Conservation (phyloP, 805 yeast genomes). For the Saturnispora mendoncae region DNA sequence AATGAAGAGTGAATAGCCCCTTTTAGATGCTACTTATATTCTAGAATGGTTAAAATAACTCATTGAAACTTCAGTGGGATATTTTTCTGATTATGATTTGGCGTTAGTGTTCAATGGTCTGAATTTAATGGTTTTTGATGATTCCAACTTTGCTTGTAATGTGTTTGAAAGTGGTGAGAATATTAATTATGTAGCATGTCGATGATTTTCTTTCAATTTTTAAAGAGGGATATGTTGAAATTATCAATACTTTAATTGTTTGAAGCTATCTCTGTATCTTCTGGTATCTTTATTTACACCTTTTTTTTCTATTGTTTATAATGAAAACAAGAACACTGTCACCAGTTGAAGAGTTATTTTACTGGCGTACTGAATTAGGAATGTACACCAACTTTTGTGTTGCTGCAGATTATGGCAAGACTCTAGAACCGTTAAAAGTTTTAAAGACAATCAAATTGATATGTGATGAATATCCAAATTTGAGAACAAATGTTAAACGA, state of each 20-base stretch:
- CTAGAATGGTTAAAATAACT: slow-evolving; percentile 5
- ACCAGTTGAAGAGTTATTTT: slow-evolving; percentile 9
- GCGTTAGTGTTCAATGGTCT: slow-evolving; percentile 10
- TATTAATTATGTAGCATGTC: background rate
- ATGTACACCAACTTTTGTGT: slow-evolving; percentile 10
- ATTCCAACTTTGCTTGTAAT: background rate
- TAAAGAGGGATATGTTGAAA: background rate
- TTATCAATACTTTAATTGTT: background rate
- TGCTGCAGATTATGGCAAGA: slow-evolving; percentile 6
- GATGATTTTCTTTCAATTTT: slow-evolving; percentile 3
- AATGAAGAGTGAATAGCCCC: no score
- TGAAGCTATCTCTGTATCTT: background rate
- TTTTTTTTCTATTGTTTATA: background rate
- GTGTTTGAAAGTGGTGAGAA: background rate
- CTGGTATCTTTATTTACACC: background rate
- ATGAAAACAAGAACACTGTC: slow-evolving; percentile 5
- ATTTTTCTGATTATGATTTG: background rate
- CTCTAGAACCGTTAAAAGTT: slow-evolving; percentile 1
- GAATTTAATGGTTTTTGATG: slow-evolving; percentile 9
- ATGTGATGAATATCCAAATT: slow-evolving; percentile 7
- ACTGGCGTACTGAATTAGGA: slow-evolving; percentile 11
- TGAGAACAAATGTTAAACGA: slow-evolving; percentile 1
- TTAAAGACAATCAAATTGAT: slow-evolving; percentile 8
- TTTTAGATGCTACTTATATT: slow-evolving; percentile 6
- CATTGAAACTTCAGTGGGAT: slow-evolving; percentile 9